Evolutionary conservation across 768 basidiomycete species (phyloP).

Genomic region (Neoboletus brunneissimus): DNA sequence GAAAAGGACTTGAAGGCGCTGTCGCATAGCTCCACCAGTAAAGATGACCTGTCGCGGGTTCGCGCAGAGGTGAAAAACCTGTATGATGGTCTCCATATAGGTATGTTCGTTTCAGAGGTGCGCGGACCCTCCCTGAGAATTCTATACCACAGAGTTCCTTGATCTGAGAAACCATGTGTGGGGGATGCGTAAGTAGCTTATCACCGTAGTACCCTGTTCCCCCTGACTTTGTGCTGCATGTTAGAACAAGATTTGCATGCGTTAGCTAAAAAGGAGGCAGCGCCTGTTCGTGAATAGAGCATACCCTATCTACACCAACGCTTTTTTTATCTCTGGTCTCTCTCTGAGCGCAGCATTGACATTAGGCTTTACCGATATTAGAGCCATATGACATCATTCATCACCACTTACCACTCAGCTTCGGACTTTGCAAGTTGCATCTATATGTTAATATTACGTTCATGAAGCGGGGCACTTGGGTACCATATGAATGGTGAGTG

Average conservation of each 20-base stretch:
- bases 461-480: no score
- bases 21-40: conserved; percentile 59
- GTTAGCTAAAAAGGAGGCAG: conserved; percentile 63
- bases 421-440: neutral
- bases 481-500: neutral
- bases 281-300: conserved; percentile 53
- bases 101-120: conserved; percentile 37
- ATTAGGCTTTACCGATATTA: neutral
- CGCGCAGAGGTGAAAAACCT: conserved; percentile 84
- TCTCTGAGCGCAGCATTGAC: neutral
- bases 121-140: neutral
- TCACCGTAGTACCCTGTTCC: neutral
- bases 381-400: neutral
- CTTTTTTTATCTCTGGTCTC: neutral
- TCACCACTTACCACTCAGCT: neutral
- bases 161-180: conserved; percentile 79
- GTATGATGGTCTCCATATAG: conserved; percentile 79
- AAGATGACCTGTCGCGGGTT: conserved; percentile 76
- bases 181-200: conserved; percentile 72
- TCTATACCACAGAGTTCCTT: conserved; percentile 57
- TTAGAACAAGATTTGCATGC: conserved; percentile 80
- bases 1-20: conserved; percentile 87
- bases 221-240: neutral
- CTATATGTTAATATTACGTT: neutral
- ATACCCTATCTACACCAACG: conserved; percentile 9